These are phyloP conservation scores for Candida easanensis DNA, from an alignment of 805 yeast genomes.

Conservation along the genomic window DNA sequence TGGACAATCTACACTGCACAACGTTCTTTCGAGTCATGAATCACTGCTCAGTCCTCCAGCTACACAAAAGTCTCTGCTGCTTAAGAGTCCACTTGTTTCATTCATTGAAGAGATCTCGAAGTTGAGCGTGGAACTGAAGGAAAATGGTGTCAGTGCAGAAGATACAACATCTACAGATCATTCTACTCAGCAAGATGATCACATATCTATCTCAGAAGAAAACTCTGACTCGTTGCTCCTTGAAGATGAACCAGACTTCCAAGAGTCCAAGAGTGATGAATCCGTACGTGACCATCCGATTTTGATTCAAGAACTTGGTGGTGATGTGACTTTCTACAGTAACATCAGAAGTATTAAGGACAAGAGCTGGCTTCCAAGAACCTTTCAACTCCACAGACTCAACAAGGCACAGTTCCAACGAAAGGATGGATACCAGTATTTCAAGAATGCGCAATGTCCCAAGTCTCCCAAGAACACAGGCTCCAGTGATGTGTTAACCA, in stretches of 20 bases:
- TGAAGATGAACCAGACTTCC: not conserved
- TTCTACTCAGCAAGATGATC: no score
- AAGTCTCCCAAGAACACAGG: conserved; percentile 10
- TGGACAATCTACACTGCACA: not conserved
- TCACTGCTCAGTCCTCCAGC: not conserved
- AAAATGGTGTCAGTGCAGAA: not conserved
- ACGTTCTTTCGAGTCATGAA: not conserved
- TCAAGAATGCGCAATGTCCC: conserved; percentile 20
- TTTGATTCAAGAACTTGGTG: conserved; percentile 4
- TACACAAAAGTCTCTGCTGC: not conserved
- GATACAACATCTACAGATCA: no score
- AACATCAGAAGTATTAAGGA: conserved; percentile 14
- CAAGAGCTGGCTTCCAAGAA: conserved; percentile 21
- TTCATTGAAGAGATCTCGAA: not conserved
- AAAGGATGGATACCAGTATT: conserved; percentile 9
- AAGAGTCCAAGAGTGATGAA: not conserved
- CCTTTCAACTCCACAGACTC: conserved; percentile 22
- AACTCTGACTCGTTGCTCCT: not conserved
- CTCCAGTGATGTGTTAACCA: not conserved
- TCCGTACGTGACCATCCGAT: not conserved
- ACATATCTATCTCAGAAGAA: not conserved
- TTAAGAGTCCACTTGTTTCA: not conserved
- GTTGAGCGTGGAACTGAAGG: not conserved
- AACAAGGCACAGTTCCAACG: conserved; percentile 4
- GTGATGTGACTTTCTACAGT: conserved; percentile 16